Percentiles rank a stretch among this genome's conserved stretches.
These are phyloP conservation scores for Penicillium digitatum DNA, from an alignment of 2,329 filamentous ascomycete genomes.

Conservation along the genomic window DNA sequence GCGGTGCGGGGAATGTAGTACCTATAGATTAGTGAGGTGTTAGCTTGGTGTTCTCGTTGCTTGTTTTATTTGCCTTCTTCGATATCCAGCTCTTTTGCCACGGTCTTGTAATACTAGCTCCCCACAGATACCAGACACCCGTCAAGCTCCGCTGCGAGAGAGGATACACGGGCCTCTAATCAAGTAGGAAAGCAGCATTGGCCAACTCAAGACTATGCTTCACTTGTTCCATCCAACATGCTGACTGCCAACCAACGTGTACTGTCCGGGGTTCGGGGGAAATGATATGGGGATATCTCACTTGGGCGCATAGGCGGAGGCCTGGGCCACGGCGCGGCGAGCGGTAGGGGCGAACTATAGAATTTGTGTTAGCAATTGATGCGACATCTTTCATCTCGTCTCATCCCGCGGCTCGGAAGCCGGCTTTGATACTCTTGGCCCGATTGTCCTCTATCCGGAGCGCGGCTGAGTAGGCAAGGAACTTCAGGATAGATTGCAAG, in stretches of 20 bases:
- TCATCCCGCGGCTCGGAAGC: slow-evolving; percentile 13
- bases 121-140: not conserved
- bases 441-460: not conserved
- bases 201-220: not conserved
- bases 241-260: not conserved
- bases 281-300: slow-evolving; percentile 35
- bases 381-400: not conserved
- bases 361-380: slow-evolving; percentile 20
- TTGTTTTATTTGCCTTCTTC: not conserved
- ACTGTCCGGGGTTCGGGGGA: not conserved
- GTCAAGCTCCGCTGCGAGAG: not conserved
- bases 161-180: not conserved
- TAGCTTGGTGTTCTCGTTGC: slow-evolving; percentile 2
- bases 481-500: not conserved
- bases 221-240: not conserved
- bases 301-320: slow-evolving; percentile 57
- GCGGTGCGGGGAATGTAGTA: slow-evolving; percentile 49
- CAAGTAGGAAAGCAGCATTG: not conserved
- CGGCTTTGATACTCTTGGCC: slow-evolving; percentile 6
- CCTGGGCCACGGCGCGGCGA: slow-evolving; percentile 40
- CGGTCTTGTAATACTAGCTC: not conserved
- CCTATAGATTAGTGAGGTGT: slow-evolving; percentile 30
- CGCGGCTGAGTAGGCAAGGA: not conserved
- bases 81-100: not conserved
- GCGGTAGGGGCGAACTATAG: slow-evolving; percentile 34